Percentiles rank a stretch among this genome's conserved stretches.
Conservation (phyloP, 306 rosid genomes). For the Gillenia trifoliata region DNA sequence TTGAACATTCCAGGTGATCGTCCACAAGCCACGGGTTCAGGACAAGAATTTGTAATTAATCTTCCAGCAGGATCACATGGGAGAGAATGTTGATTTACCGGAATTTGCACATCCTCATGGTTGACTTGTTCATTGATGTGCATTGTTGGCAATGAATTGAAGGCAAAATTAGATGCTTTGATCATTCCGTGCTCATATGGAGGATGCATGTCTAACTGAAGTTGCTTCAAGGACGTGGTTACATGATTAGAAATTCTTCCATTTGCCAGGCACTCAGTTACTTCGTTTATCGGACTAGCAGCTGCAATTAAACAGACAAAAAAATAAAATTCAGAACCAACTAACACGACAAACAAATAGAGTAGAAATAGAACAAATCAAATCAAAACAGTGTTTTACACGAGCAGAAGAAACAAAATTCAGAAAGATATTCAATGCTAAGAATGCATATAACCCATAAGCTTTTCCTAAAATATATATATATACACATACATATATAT, state of each 20-base stretch:
- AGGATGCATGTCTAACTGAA: conserved; percentile 12
- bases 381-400: background rate
- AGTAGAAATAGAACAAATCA: background rate
- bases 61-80: conserved; percentile 24
- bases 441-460: background rate
- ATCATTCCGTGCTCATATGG: conserved; percentile 27
- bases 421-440: background rate
- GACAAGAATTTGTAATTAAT: conserved; percentile 26
- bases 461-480: background rate
- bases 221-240: conserved; percentile 38
- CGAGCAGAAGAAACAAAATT: background rate
- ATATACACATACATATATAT: too few species aligned
- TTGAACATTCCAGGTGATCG: conserved; percentile 30
- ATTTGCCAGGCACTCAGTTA: conserved; percentile 30
- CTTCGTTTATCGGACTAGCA: conserved; percentile 36
- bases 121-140: conserved; percentile 30
- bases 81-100: background rate
- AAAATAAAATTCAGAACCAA: background rate
- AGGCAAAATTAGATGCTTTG: conserved; percentile 27
- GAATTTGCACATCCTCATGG: conserved; percentile 22
- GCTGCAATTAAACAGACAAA: conserved; percentile 18
- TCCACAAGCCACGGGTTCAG: conserved; percentile 21
- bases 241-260: conserved; percentile 20
- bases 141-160: conserved; percentile 45
- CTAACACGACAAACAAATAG: background rate